Evolutionary conservation across 306 rosid genomes (phyloP).

Genomic region (Erythrophleum fordii): DNA sequence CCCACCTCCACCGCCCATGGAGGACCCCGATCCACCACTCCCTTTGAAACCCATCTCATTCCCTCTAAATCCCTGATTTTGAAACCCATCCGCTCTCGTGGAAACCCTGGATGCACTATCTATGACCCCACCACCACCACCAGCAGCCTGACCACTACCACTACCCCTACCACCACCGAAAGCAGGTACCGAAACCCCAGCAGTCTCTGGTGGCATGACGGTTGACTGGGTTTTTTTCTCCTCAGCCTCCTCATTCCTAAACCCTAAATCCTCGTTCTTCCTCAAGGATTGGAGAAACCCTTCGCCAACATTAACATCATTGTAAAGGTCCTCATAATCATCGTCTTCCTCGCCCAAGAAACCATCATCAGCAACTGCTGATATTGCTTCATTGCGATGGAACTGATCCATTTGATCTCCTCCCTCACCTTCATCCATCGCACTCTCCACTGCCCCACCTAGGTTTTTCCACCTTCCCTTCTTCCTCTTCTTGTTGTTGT

Average conservation of each 20-base stretch:
- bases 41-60: slow-evolving; percentile 51
- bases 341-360: slow-evolving; percentile 85
- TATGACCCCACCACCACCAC: slow-evolving; percentile 21
- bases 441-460: not conserved
- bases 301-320: slow-evolving; percentile 91
- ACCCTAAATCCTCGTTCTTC: slow-evolving; percentile 67
- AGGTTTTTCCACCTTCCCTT: not conserved
- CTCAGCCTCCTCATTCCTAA: slow-evolving; percentile 49
- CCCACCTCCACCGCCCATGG: slow-evolving; percentile 56
- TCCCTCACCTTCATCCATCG: not conserved
- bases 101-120: slow-evolving; percentile 51
- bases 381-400: slow-evolving; percentile 93
- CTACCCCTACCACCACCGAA: slow-evolving; percentile 23
- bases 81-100: slow-evolving; percentile 53
- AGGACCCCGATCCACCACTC: slow-evolving; percentile 47
- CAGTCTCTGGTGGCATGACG: slow-evolving; percentile 24
- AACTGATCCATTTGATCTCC: slow-evolving; percentile 80
- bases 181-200: slow-evolving; percentile 53
- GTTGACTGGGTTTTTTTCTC: slow-evolving; percentile 55
- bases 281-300: slow-evolving; percentile 84
- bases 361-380: slow-evolving; percentile 90
- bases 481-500: not conserved
- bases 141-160: slow-evolving; percentile 1
- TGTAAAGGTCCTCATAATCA: slow-evolving; percentile 92
- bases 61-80: slow-evolving; percentile 73